Evolutionary conservation across 257 asterid genomes (phyloP).

Genomic region (Solanum neorickii): DNA sequence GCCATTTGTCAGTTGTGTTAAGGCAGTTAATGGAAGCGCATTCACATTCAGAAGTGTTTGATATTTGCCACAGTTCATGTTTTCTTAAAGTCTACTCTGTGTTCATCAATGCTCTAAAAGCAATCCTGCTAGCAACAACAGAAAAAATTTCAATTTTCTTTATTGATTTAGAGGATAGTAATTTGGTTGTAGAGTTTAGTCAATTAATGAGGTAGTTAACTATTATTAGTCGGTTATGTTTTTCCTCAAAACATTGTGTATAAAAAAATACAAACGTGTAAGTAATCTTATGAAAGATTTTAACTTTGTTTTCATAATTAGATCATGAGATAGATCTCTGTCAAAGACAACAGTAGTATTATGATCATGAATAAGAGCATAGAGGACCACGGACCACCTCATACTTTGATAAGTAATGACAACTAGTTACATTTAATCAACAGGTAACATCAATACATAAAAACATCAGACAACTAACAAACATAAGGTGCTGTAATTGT

Average conservation of each 20-base stretch:
- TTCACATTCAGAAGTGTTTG: neutral
- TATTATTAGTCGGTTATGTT: neutral
- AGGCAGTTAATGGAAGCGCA: neutral
- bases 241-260: neutral
- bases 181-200: neutral
- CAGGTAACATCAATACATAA: neutral
- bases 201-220: neutral
- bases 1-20: neutral
- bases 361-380: neutral
- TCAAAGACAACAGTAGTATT: neutral
- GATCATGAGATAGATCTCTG: neutral
- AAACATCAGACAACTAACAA: neutral
- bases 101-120: neutral
- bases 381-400: neutral
- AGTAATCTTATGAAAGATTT: neutral
- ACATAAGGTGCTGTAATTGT: constrained; percentile 1
- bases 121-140: neutral
- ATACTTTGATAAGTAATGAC: neutral
- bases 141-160: neutral
- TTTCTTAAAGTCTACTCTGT: neutral
- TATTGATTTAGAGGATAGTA: neutral
- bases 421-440: neutral
- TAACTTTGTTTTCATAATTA: neutral
- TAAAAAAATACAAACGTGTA: neutral
- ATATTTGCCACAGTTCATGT: neutral